Evolutionary conservation across 2,329 filamentous ascomycete genomes (phyloP), one percentile per base, ranked within the genome.

Genomic region (Grosmannia penicillata): DNA sequence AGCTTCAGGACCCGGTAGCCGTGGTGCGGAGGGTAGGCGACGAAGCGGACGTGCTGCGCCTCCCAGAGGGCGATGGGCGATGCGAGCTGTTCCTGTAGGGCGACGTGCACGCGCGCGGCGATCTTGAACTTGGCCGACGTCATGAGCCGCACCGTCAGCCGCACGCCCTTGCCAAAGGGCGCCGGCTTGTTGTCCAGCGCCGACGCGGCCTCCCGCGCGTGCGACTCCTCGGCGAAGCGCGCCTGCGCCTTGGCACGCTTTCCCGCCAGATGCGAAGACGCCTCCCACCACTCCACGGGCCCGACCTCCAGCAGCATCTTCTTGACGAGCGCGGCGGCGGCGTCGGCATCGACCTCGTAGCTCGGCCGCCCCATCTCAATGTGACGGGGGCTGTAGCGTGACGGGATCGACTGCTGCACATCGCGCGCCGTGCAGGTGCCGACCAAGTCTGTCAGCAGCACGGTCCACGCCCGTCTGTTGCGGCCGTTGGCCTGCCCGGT

Each of bases 171-270:
- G 1, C 55, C 45, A 11, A 61, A 57, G 0, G 51, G 43, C 6
- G 66, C 29, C 4, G 30, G 39, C 4, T n/a, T 49, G 8, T 53
- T 40, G 34, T 63, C 45, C 0, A 65, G 49, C 3, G 40, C 40
- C 13, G 33, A 40, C 3, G 46, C 53, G 0, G 57, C 62, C 11
- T 54, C 43, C 30, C 46, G 45, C 0, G 63, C 63, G 29, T 61
- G 53, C 0, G 48, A 49, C 36, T 62, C 58, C 2, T 34, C 8
- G 3, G 13, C 8, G 33, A 34, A 34, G 6, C 33, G 33, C n/a
- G 33, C 62, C 15, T 50, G 53, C 1, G 56, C 62, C 44, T 63
- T 63, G 15, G 57, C 40, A 2, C 60, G 52, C 40, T 58, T 62
- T 4, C 51, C 51, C 0, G 44, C 37, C 4, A 41, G 6, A 13